Conservation (phyloP, 2,329 filamentous ascomycete species). For the Clonostachys byssicola region DNA sequence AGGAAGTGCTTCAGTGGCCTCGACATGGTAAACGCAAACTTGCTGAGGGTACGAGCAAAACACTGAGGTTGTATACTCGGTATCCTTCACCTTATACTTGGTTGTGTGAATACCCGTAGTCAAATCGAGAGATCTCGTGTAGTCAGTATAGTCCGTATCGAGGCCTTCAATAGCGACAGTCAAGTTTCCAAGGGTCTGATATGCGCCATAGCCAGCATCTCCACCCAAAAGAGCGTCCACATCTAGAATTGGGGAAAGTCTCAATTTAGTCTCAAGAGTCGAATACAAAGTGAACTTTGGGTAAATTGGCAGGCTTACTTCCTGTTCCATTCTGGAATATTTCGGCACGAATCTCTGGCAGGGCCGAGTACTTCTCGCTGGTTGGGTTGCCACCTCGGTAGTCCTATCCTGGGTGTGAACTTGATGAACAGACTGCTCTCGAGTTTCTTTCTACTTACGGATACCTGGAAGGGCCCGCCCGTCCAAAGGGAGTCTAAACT, state of each 20-base stretch:
- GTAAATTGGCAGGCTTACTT: conserved; percentile 1
- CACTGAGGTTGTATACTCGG: conserved; percentile 9
- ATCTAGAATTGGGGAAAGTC: conserved; percentile 1
- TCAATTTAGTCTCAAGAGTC: background rate
- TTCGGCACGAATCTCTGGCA: conserved; percentile 7
- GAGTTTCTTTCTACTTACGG: background rate
- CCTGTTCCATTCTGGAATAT: conserved; percentile 9
- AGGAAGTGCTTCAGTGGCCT: conserved; percentile 22
- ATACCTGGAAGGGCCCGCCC: conserved; percentile 9
- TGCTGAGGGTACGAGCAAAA: conserved; percentile 40
- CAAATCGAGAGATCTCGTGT: conserved; percentile 6
- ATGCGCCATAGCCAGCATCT: conserved; percentile 6
- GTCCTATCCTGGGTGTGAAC: background rate
- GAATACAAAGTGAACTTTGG: background rate
- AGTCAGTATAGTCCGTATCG: conserved; percentile 2
- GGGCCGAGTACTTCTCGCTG: conserved; percentile 1
- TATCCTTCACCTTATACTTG: conserved; percentile 1
- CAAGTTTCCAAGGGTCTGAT: conserved; percentile 9
- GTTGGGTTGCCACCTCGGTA: conserved; percentile 9
- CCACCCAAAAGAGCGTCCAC: conserved; percentile 6
- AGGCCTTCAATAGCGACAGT: conserved; percentile 6
- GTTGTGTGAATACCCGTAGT: conserved; percentile 4
- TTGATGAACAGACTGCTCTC: background rate
- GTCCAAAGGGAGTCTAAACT: conserved; percentile 11
- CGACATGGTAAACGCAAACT: conserved; percentile 14